These are phyloP conservation scores for Phaeotremella skinneri DNA, from an alignment of 768 basidiomycete species.

Conservation along the genomic window DNA sequence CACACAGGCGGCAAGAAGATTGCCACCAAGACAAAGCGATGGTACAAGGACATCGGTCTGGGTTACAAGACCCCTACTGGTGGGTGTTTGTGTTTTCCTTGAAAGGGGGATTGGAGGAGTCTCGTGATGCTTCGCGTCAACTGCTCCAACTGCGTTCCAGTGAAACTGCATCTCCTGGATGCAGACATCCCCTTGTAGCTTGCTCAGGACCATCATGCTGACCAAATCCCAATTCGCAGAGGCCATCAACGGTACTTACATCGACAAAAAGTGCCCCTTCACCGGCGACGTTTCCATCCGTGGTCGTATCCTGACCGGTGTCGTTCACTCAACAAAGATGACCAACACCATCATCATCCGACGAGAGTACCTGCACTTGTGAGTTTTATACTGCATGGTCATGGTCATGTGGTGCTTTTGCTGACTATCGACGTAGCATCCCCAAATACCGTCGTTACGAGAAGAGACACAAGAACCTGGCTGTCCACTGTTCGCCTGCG, in stretches of 20 bases:
- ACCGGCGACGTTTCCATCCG: constrained; percentile 95
- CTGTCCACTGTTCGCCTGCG: constrained; percentile 93
- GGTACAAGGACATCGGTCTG: constrained; percentile 98
- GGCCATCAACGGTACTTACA: constrained; percentile 93
- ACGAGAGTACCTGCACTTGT: constrained; percentile 54
- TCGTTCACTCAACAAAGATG: constrained; percentile 99
- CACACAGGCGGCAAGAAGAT: constrained; percentile 78
- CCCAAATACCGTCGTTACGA: constrained; percentile 99
- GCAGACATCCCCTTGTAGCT: no score
- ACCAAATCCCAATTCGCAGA: no score
- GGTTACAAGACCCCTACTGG: constrained; percentile 88
- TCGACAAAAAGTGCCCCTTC: constrained; percentile 99
- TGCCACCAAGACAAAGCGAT: constrained; percentile 90
- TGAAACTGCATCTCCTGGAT: no score
- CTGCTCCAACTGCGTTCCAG: no score
- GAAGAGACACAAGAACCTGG: constrained; percentile 89
- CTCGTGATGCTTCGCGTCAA: background rate
- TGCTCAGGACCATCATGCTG: no score
- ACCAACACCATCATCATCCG: constrained; percentile 97
- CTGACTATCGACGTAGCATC: constrained; percentile 85
- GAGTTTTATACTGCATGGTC: constrained; percentile 11
- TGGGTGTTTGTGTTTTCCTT: constrained; percentile 19
- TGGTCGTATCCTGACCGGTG: constrained; percentile 96
- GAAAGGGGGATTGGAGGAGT: background rate
- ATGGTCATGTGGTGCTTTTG: constrained; percentile 35